A percentile compares a stretch with the other conserved stretches of the same genome.
These are phyloP conservation scores for Lactarius evosmus DNA, from an alignment of 768 basidiomycete species.

Conservation along the genomic window DNA sequence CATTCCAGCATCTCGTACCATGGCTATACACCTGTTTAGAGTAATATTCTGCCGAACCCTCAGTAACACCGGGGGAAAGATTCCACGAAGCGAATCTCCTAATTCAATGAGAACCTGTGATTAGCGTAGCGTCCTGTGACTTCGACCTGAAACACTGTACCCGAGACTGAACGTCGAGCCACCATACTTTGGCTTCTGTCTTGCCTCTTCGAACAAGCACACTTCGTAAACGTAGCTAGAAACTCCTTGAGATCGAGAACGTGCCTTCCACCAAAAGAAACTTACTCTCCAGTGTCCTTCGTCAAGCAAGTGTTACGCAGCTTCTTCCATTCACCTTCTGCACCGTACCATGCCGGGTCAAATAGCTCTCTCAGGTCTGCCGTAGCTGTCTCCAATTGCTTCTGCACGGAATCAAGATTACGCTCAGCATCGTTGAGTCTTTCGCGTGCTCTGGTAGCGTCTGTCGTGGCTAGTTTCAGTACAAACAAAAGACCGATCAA, in stretches of 20 bases:
- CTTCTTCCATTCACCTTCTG: constrained; percentile 94
- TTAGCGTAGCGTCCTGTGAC: neutral
- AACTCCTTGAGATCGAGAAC: constrained; percentile 1
- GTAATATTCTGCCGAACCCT: constrained; percentile 74
- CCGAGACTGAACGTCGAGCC: constrained; percentile 76
- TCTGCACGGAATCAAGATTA: constrained; percentile 48
- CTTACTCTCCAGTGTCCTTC: constrained; percentile 87
- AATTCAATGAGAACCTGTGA: constrained; percentile 5
- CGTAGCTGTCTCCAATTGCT: constrained; percentile 52
- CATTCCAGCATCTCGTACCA: constrained; percentile 95
- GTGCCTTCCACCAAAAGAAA: constrained; percentile 29
- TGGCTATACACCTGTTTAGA: constrained; percentile 74
- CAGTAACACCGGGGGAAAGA: constrained; percentile 48
- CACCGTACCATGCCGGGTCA: constrained; percentile 62
- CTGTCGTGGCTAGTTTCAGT: constrained; percentile 34
- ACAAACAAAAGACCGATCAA: neutral
- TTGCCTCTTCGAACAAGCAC: constrained; percentile 86
- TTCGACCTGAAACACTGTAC: constrained; percentile 43
- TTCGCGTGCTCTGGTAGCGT: constrained; percentile 60
- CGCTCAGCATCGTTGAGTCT: constrained; percentile 62
- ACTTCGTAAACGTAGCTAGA: constrained; percentile 89
- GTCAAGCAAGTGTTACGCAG: constrained; percentile 77
- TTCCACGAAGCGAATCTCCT: constrained; percentile 86
- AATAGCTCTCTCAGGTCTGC: constrained; percentile 66
- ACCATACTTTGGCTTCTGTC: constrained; percentile 83